These are phyloP conservation scores for Gossypium schwendimanii DNA, from an alignment of 441 rosid genomes.

Conservation along the genomic window DNA sequence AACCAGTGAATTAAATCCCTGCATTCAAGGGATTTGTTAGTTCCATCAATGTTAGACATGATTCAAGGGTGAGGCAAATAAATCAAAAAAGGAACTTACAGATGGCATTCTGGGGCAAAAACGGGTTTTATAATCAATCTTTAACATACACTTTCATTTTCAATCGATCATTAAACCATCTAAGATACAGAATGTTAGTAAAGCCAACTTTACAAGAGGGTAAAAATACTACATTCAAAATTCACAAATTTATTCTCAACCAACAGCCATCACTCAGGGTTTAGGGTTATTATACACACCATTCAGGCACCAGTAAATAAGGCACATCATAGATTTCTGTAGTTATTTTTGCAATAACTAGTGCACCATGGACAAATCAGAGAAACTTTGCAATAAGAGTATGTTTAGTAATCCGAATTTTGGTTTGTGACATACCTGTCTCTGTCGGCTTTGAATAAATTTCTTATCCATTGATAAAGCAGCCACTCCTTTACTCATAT, in stretches of 20 bases:
- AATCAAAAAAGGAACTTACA: neutral
- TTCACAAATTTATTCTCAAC: neutral
- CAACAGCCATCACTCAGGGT: neutral
- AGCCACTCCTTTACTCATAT: slow-evolving; percentile 99
- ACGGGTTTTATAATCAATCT: neutral
- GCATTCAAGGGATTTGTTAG: neutral
- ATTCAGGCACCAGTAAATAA: neutral
- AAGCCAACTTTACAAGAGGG: neutral
- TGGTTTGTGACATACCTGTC: slow-evolving; percentile 57
- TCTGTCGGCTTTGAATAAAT: slow-evolving; percentile 90
- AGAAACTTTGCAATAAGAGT: neutral
- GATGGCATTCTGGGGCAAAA: neutral
- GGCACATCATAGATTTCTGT: neutral
- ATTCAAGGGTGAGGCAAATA: neutral
- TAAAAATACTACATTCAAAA: neutral
- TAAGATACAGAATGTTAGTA: neutral
- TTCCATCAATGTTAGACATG: neutral
- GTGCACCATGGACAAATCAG: neutral
- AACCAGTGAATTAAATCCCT: neutral
- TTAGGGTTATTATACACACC: neutral
- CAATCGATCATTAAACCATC: neutral
- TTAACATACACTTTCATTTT: neutral
- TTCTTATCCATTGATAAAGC: slow-evolving; percentile 98
- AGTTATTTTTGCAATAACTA: slow-evolving; percentile 1
- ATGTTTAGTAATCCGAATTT: slow-evolving; percentile 2